Percentiles rank a stretch among this genome's conserved stretches.
phyloP scores from a whole-genome alignment of 805 yeast genomes.

The Suhomyces sp. region DNA sequence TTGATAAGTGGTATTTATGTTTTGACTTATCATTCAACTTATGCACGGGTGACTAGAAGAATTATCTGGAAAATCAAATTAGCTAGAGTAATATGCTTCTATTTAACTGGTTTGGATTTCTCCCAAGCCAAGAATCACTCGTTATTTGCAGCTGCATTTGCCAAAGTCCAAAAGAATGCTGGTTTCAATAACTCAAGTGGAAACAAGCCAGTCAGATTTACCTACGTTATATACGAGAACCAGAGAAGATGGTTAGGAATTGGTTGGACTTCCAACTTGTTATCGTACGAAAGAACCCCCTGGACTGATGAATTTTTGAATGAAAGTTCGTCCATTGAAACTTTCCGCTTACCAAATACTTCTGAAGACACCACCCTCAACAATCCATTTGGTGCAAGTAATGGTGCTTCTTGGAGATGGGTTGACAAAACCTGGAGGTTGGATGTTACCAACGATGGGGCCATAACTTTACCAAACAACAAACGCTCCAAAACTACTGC shows the following conservation, averaged over 20 bases:
- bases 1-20: conserved; percentile 57
- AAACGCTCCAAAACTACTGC: conserved; percentile 57
- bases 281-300: conserved; percentile 90
- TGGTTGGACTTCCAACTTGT: conserved; percentile 93
- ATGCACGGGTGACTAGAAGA: conserved; percentile 78
- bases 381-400: conserved; percentile 27
- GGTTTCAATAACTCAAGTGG: conserved; percentile 21
- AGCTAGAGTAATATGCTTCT: conserved; percentile 69
- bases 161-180: conserved; percentile 44
- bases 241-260: conserved; percentile 97
- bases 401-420: conserved; percentile 90
- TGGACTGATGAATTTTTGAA: conserved; percentile 97
- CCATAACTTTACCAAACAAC: conserved; percentile 65
- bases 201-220: conserved; percentile 65
- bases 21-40: conserved; percentile 82
- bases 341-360: conserved; percentile 77
- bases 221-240: conserved; percentile 89
- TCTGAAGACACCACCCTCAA: conserved; percentile 31
- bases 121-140: conserved; percentile 43
- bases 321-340: conserved; percentile 73
- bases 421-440: conserved; percentile 89
- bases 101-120: conserved; percentile 84
- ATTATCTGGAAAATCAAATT: conserved; percentile 80
- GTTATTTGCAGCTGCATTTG: conserved; percentile 54
- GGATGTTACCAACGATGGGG: conserved; percentile 85